Base-by-base conservation (phyloP, 2,329 filamentous ascomycete species). In the Penicillium crustosum region DNA sequence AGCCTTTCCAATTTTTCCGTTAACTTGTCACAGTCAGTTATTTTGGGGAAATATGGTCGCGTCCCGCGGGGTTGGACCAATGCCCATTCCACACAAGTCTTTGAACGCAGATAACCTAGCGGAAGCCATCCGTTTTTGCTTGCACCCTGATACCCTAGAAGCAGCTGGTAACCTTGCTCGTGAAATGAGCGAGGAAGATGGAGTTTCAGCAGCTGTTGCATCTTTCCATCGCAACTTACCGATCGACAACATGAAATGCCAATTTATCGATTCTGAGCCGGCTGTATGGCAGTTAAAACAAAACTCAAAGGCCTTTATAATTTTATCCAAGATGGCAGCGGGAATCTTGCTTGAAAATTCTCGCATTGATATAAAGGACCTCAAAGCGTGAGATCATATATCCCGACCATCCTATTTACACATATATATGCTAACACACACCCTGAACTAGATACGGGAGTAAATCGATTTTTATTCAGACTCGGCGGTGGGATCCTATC, bases 41-140 rank as follows among this genome's bases (percentile, higher is more conserved):
- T 83, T 83, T 63, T 83, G 81, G 81, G 81, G 80, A 7, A 66
- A 76, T 8, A 81, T 82, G 77, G 74, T 83, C 2, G 77, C 79
- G 4, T 68, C 70, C 43, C 75, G 79, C 2, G 78, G 79, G 4
- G 80, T 80, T 29, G 81, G 81, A 0, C 78, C 81, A 4, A 64
- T 70, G 10, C 81, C 81, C 0, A 77, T 83, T 19, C 76, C 78
- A 0, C 73, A 78, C 59, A 77, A 77, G 48, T 63, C 73, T 17
- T 70, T 83, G 25, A 80, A 73, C 1, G 69, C 74, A 2, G 67
- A 77, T 4, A 78, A 73, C 15, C 68, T 83, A 2, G 77, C 78
- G 1, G 74, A 75, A 2, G 79, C 78, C 1, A 83, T 83, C 44
- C 65, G 58, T 2, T 75, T 71, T 53, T 79, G 76, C 49, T 66